A percentile compares a stretch with the other conserved stretches of the same genome.
Evolutionary conservation across 2,329 filamentous ascomycete genomes (phyloP).

Genomic region (Ramichloridium luteum): DNA sequence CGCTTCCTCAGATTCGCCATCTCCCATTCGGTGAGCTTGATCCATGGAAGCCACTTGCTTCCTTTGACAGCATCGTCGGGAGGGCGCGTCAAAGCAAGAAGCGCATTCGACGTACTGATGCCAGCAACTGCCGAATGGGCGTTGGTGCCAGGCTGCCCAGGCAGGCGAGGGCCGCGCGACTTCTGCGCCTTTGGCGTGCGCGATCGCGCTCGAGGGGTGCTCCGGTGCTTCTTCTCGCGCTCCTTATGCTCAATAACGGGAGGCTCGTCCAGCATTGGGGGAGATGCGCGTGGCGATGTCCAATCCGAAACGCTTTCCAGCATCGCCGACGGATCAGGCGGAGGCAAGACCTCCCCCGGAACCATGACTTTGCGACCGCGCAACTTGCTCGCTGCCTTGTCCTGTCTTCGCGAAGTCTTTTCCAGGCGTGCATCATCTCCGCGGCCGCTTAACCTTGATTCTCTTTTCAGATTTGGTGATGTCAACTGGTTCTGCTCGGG

Average conservation of each 20-base stretch:
- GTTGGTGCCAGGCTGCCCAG: conserved; percentile 40
- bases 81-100: conserved; percentile 46
- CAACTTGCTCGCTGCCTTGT: conserved; percentile 24
- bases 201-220: conserved; percentile 20
- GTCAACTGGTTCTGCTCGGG: conserved; percentile 27
- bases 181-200: conserved; percentile 32
- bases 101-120: conserved; percentile 50
- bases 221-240: conserved; percentile 7
- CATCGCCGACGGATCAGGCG: conserved; percentile 31
- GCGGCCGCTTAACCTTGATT: conserved; percentile 19
- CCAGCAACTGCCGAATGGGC: conserved; percentile 42
- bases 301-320: conserved; percentile 27
- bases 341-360: conserved; percentile 33
- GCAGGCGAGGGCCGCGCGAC: conserved; percentile 26
- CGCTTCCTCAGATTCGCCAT: conserved; percentile 64
- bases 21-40: conserved; percentile 53
- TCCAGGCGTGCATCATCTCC: conserved; percentile 18
- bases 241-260: conserved; percentile 11
- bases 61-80: conserved; percentile 47
- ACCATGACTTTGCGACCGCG: conserved; percentile 29
- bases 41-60: conserved; percentile 50
- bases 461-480: conserved; percentile 24
- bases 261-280: conserved; percentile 20
- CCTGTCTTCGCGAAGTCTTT: conserved; percentile 16
- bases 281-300: conserved; percentile 27